phyloP scores from a whole-genome alignment of 2,329 filamentous ascomycete species.

The Dichotomopilus funicola region DNA sequence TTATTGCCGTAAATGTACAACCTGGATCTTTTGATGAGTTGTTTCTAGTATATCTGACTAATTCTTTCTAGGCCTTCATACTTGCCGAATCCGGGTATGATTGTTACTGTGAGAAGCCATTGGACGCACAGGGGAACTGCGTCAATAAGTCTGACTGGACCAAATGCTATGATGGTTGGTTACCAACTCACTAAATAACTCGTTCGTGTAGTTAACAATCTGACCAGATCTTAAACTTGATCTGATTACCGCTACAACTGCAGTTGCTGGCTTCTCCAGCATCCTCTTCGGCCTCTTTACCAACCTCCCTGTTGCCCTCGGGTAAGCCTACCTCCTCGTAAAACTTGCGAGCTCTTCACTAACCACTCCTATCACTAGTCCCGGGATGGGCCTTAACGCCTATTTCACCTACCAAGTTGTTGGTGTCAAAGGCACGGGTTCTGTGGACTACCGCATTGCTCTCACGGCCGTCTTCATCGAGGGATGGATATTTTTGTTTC shows the following conservation, averaged over 20 bases:
- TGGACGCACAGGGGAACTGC: slow-evolving; percentile 41
- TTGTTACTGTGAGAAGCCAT: slow-evolving; percentile 54
- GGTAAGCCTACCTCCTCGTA: slow-evolving; percentile 42
- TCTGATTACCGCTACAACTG: slow-evolving; percentile 77
- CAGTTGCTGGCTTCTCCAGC: slow-evolving; percentile 66
- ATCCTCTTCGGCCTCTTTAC: slow-evolving; percentile 75
- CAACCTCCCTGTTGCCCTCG: slow-evolving; percentile 70
- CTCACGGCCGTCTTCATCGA: slow-evolving; percentile 60
- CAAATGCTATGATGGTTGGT: slow-evolving; percentile 42
- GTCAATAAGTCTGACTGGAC: slow-evolving; percentile 39
- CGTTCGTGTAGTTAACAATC: slow-evolving; percentile 3
- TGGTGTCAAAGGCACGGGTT: slow-evolving; percentile 50
- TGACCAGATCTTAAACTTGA: slow-evolving; percentile 60
- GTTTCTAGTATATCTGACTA: slow-evolving; percentile 4
- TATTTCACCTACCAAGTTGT: slow-evolving; percentile 64
- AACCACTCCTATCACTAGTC: slow-evolving; percentile 35
- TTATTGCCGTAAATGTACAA: slow-evolving; percentile 63
- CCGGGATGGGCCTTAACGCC: slow-evolving; percentile 62
- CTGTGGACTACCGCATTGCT: slow-evolving; percentile 52
- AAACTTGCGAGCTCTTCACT: too few relatives aligned
- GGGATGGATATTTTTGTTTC: slow-evolving; percentile 57
- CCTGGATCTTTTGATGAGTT: slow-evolving; percentile 15
- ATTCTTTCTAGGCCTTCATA: slow-evolving; percentile 53
- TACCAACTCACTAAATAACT: not conserved
- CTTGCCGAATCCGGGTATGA: slow-evolving; percentile 71